phyloP scores from a whole-genome alignment of 2,329 filamentous ascomycete genomes.

The Fusarium annulatum region DNA sequence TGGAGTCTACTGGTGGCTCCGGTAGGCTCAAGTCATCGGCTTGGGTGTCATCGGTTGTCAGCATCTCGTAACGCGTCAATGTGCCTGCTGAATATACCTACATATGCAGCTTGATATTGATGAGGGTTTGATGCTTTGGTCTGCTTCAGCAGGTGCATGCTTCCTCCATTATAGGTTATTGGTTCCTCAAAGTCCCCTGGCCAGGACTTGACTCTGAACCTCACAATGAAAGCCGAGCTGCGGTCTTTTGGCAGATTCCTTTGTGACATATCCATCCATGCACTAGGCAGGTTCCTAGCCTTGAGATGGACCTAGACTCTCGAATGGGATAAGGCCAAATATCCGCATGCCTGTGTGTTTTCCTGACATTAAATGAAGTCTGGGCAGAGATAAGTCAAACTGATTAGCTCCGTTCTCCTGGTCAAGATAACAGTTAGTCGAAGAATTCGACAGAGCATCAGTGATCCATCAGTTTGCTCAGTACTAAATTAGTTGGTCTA shows the following conservation, averaged over 20 bases:
- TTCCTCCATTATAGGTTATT: neutral
- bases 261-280: slow-evolving; percentile 5
- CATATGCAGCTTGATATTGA: slow-evolving; percentile 10
- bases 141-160: neutral
- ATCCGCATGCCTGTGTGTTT: neutral
- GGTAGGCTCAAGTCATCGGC: slow-evolving; percentile 24
- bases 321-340: neutral
- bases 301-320: slow-evolving; percentile 4
- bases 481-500: neutral
- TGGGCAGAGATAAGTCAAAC: neutral
- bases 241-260: slow-evolving; percentile 4
- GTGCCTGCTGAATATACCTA: neutral
- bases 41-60: slow-evolving; percentile 34
- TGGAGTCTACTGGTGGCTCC: slow-evolving; percentile 15
- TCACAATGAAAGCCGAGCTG: neutral
- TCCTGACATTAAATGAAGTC: neutral
- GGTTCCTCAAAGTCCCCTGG: neutral
- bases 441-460: neutral
- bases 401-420: neutral
- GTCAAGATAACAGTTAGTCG: neutral
- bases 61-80: slow-evolving; percentile 23
- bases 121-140: neutral
- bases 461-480: neutral
- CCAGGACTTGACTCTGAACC: neutral
- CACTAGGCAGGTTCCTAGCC: slow-evolving; percentile 6